Conservation (phyloP, 2,329 filamentous ascomycete genomes). For the Sarocladium oryzae region DNA sequence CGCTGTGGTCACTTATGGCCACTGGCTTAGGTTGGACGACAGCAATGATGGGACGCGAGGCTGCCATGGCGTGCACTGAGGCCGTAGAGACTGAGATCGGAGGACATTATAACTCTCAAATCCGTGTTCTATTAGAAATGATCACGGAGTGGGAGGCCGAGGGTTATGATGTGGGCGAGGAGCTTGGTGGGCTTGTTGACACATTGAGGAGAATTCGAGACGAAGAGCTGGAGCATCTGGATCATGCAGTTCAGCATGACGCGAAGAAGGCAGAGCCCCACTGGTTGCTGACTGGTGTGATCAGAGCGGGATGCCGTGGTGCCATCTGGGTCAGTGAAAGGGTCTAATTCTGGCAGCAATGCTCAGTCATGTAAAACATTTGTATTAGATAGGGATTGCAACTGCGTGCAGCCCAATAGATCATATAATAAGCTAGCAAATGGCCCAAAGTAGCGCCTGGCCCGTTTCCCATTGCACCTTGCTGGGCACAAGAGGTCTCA, state of each 20-base stretch:
- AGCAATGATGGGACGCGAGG: conserved; percentile 80
- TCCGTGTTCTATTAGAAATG: conserved; percentile 76
- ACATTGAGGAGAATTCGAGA: conserved; percentile 81
- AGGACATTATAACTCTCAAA: conserved; percentile 89
- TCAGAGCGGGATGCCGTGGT: conserved; percentile 81
- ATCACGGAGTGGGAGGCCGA: conserved; percentile 65
- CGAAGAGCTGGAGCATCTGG: conserved; percentile 93
- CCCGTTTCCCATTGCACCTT: background rate
- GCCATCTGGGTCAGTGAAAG: conserved; percentile 89
- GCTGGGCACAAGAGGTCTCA: conserved; percentile 2
- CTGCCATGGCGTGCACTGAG: conserved; percentile 97
- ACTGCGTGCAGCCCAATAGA: background rate
- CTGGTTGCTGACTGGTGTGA: conserved; percentile 79
- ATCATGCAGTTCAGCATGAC: conserved; percentile 91
- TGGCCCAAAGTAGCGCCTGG: background rate
- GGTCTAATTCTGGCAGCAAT: conserved; percentile 37
- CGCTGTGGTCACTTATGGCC: conserved; percentile 77
- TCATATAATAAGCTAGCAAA: background rate
- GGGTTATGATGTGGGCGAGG: conserved; percentile 74
- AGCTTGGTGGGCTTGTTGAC: conserved; percentile 64
- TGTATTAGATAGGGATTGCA: background rate
- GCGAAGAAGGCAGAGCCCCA: conserved; percentile 85
- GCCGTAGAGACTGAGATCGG: conserved; percentile 98
- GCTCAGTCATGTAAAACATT: conserved; percentile 2
- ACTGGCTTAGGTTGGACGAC: conserved; percentile 84